phyloP scores from a whole-genome alignment of 257 asterid species.

The Catharanthus roseus region DNA sequence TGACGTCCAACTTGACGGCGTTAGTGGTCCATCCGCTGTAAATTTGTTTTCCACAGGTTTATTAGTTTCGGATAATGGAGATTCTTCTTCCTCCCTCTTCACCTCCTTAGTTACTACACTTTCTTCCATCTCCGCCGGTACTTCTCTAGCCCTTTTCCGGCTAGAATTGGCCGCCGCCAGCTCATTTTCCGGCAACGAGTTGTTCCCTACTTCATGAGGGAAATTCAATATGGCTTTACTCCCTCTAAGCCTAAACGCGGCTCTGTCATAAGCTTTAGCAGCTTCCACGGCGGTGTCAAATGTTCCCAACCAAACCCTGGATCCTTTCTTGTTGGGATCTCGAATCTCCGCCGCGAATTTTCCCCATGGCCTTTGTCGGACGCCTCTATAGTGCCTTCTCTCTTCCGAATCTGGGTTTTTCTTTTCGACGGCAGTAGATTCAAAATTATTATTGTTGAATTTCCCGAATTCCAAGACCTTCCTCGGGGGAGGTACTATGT shows the following conservation, averaged over 20 bases:
- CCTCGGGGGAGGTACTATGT: conserved; percentile 43
- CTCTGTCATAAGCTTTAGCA: conserved; percentile 39
- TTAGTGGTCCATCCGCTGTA: conserved; percentile 48
- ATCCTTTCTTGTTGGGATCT: conserved; percentile 36
- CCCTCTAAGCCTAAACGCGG: conserved; percentile 41
- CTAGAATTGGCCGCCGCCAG: conserved; percentile 12
- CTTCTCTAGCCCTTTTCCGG: conserved; percentile 50
- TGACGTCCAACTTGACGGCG: conserved; percentile 84
- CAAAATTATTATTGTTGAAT: background rate
- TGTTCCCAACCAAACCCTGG: conserved; percentile 43
- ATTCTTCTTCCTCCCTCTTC: conserved; percentile 31
- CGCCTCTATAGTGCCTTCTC: conserved; percentile 37
- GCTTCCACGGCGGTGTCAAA: conserved; percentile 39
- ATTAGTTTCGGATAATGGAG: background rate
- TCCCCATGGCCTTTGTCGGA: conserved; percentile 48
- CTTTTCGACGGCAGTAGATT: background rate
- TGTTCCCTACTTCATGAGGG: conserved; percentile 65
- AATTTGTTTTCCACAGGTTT: conserved; percentile 7
- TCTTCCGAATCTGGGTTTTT: conserved; percentile 26
- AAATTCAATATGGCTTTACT: conserved; percentile 43
- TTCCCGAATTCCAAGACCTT: conserved; percentile 10
- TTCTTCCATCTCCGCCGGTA: conserved; percentile 18
- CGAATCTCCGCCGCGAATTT: conserved; percentile 43
- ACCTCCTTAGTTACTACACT: conserved; percentile 32
- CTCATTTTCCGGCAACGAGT: conserved; percentile 17